Evolutionary conservation across 345 rosid species (phyloP).

Genomic region (Cardamine chenopodiifolia): DNA sequence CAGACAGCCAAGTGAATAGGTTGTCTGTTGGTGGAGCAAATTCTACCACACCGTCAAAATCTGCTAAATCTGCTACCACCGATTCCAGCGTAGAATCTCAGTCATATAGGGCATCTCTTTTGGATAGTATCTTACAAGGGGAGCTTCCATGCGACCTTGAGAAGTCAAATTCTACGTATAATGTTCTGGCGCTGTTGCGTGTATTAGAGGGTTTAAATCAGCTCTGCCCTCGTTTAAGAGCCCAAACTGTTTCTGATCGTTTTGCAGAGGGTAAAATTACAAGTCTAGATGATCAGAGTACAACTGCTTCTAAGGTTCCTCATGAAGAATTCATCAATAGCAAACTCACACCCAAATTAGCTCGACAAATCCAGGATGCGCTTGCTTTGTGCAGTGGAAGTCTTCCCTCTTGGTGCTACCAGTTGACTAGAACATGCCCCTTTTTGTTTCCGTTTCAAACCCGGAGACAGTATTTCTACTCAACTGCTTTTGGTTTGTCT

Average conservation of each 20-base stretch:
- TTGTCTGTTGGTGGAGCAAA: constrained; percentile 66
- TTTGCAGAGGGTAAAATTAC: constrained; percentile 72
- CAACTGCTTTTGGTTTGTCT: constrained; percentile 98
- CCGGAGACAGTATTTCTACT: constrained; percentile 91
- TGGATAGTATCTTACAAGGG: constrained; percentile 92
- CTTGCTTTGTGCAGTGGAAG: constrained; percentile 99
- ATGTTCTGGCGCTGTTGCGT: constrained; percentile 77
- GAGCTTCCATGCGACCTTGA: constrained; percentile 94
- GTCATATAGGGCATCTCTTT: constrained; percentile 59
- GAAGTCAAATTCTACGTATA: constrained; percentile 88
- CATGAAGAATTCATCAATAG: constrained; percentile 78
- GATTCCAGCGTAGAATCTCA: constrained; percentile 57
- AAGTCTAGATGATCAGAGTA: constrained; percentile 58
- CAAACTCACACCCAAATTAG: constrained; percentile 97
- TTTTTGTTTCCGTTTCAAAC: constrained; percentile 98
- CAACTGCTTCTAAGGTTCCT: constrained; percentile 60
- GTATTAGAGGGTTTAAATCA: constrained; percentile 94
- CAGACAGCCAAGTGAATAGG: constrained; percentile 78
- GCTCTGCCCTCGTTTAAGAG: constrained; percentile 84
- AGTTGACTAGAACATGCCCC: constrained; percentile 95
- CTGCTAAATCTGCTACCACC: constrained; percentile 53
- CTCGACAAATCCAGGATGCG: constrained; percentile 97
- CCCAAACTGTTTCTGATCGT: constrained; percentile 59
- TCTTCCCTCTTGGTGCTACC: constrained; percentile 97
- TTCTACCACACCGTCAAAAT: constrained; percentile 54